phyloP scores from a whole-genome alignment of 805 yeast genomes.

The Kodamaea hsintzibuensis region DNA sequence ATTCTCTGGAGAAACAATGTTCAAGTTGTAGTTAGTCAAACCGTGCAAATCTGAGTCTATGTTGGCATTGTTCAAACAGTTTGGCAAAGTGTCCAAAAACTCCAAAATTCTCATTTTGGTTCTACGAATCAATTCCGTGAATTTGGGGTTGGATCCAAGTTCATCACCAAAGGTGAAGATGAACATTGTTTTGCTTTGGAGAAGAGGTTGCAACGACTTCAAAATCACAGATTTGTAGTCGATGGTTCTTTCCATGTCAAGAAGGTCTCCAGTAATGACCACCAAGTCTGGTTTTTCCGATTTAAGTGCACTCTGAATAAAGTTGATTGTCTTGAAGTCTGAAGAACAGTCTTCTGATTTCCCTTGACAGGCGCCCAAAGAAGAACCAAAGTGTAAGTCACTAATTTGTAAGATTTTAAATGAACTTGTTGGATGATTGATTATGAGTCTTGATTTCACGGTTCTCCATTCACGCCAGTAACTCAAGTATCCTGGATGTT shows the following conservation, averaged over 20 bases:
- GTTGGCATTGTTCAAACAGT: constrained; percentile 31
- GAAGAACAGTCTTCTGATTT: constrained; percentile 22
- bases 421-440: constrained; percentile 14
- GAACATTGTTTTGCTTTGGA: constrained; percentile 31
- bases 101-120: constrained; percentile 20
- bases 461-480: constrained; percentile 7
- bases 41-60: constrained; percentile 30
- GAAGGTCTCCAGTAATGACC: constrained; percentile 42
- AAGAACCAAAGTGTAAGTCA: constrained; percentile 41
- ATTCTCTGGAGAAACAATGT: constrained; percentile 17
- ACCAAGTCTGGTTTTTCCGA: constrained; percentile 35
- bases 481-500: constrained; percentile 1
- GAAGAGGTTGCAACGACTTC: constrained; percentile 35
- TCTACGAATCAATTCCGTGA: not conserved
- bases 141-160: constrained; percentile 4
- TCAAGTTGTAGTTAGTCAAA: constrained; percentile 37
- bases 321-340: constrained; percentile 32
- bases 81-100: constrained; percentile 36
- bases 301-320: constrained; percentile 25
- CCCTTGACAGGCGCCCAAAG: constrained; percentile 23
- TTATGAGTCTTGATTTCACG: not conserved
- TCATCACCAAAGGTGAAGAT: constrained; percentile 40
- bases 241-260: constrained; percentile 27
- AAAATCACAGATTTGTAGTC: constrained; percentile 32
- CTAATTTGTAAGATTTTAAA: constrained; percentile 39